A percentile compares a stretch with the other conserved stretches of the same genome.
These are phyloP conservation scores for Kalmanozyma brasiliensis DNA, from an alignment of 1,284 basidiomycete genomes.

Conservation along the genomic window DNA sequence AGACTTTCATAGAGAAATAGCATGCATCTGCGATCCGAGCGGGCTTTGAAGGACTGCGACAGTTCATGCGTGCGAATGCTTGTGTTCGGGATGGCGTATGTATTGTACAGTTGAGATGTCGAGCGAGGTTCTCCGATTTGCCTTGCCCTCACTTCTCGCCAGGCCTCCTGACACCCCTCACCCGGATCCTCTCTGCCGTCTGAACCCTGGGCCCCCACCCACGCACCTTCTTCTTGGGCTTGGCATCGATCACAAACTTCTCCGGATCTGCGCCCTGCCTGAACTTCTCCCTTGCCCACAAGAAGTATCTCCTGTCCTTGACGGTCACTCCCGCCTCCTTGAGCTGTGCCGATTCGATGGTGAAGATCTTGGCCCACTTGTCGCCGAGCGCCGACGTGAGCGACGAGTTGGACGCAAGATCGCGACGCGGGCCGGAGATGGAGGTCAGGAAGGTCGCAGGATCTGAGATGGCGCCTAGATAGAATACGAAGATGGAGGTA, in stretches of 20 bases:
- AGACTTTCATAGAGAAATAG: neutral
- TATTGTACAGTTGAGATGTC: constrained; percentile 23
- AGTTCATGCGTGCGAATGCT: constrained; percentile 6
- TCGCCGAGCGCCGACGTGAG: constrained; percentile 68
- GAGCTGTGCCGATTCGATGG: constrained; percentile 73
- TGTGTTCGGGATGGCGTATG: too few species aligned
- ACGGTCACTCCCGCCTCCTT: constrained; percentile 76
- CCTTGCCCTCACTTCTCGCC: constrained; percentile 64
- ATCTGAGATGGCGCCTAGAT: constrained; percentile 14
- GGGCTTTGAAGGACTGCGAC: too few species aligned
- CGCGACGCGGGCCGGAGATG: constrained; percentile 78
- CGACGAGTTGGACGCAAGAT: constrained; percentile 69
- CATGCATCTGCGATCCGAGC: too few species aligned
- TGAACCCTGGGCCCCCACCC: constrained; percentile 78
- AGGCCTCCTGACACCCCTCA: constrained; percentile 55
- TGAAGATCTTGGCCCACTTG: constrained; percentile 78
- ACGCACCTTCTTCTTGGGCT: constrained; percentile 78
- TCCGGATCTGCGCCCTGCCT: constrained; percentile 73
- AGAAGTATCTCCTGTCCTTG: constrained; percentile 78
- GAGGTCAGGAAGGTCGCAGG: constrained; percentile 74
- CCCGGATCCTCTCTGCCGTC: constrained; percentile 71
- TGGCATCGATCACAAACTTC: constrained; percentile 75
- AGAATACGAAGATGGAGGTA: neutral
- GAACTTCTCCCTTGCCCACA: constrained; percentile 85
- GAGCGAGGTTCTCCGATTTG: too few species aligned